Conservation (phyloP, 1,284 basidiomycete genomes). For the Boletellus deceptivus region DNA sequence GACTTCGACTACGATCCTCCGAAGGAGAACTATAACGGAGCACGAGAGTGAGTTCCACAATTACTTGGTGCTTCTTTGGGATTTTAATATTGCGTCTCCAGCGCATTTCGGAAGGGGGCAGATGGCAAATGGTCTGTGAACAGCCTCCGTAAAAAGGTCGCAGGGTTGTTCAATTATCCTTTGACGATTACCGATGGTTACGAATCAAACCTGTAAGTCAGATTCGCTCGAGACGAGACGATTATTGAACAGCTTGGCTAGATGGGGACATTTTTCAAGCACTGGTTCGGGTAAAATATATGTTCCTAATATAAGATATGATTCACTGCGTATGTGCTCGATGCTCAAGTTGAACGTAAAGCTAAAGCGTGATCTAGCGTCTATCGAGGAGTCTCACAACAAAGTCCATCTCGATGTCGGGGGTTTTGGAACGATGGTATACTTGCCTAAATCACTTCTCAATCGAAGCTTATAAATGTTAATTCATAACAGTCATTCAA, state of each 20-base stretch:
- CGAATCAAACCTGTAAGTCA: conserved; percentile 17
- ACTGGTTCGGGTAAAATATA: not conserved
- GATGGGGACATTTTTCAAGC: conserved; percentile 20
- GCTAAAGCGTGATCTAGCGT: not conserved
- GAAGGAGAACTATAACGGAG: conserved; percentile 9
- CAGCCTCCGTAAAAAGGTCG: conserved; percentile 7
- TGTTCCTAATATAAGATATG: too few species aligned
- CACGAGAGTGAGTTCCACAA: conserved; percentile 6
- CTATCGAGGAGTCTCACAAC: not conserved
- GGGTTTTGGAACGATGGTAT: not conserved
- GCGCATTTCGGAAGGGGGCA: too few species aligned
- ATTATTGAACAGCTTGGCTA: not conserved
- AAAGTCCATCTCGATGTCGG: not conserved
- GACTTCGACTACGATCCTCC: conserved; percentile 3
- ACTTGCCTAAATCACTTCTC: not conserved
- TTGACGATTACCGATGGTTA: not conserved
- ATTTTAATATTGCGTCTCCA: not conserved
- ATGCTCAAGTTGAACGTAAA: too few species aligned
- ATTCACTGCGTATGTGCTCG: too few species aligned
- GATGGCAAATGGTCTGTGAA: too few species aligned
- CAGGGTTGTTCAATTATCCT: conserved; percentile 10
- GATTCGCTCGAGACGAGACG: too few species aligned
- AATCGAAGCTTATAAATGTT: not conserved
- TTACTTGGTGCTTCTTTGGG: too few species aligned
- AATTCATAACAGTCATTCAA: too few species aligned